phyloP scores from a whole-genome alignment of 2,329 filamentous ascomycete genomes.

The Fusarium sp. region DNA sequence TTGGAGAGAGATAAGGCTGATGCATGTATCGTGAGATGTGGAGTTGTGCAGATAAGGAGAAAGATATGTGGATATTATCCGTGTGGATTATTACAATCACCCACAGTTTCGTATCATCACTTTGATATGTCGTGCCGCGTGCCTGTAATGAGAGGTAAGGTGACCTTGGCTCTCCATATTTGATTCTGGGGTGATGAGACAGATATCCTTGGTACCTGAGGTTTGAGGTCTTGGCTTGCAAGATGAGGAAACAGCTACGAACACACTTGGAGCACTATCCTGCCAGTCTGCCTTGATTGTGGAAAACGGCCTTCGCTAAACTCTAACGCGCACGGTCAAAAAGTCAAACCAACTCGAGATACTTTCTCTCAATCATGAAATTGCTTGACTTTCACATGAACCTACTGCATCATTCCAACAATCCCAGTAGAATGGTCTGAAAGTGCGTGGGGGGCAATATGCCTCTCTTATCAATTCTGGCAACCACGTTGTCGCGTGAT shows the following conservation, averaged over 20 bases:
- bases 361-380: constrained; percentile 1
- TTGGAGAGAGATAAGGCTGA: constrained; percentile 33
- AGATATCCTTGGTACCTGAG: not conserved
- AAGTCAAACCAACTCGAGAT: not conserved
- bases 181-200: not conserved
- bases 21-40: constrained; percentile 27
- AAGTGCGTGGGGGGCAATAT: constrained; percentile 23
- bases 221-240: not conserved
- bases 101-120: constrained; percentile 10
- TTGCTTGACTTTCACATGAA: constrained; percentile 1
- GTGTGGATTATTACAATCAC: constrained; percentile 17
- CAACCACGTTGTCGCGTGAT: constrained; percentile 45
- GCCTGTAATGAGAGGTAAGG: not conserved
- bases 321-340: constrained; percentile 14
- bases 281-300: not conserved
- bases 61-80: constrained; percentile 15
- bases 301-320: constrained; percentile 9
- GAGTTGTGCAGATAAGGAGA: constrained; percentile 33
- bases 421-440: constrained; percentile 36
- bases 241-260: constrained; percentile 9
- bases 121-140: constrained; percentile 1
- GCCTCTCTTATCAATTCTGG: constrained; percentile 34
- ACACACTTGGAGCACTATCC: not conserved
- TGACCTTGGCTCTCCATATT: not conserved
- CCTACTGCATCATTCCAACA: constrained; percentile 2